Percentiles rank a stretch among this genome's conserved stretches.
These are phyloP conservation scores for Zygoascus tannicola DNA, from an alignment of 805 yeast genomes.

Conservation along the genomic window DNA sequence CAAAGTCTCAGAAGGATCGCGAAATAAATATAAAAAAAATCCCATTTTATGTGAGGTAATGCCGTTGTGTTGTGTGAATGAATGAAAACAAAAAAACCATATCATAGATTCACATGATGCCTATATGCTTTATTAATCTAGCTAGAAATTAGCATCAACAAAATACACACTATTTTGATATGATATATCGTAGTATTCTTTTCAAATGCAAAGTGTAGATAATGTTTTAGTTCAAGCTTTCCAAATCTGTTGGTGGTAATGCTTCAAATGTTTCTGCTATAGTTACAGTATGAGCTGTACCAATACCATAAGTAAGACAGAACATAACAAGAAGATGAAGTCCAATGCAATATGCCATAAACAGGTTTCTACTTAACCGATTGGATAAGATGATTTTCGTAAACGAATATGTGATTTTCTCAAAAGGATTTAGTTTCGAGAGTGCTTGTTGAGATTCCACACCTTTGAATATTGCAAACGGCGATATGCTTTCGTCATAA, in stretches of 20 bases:
- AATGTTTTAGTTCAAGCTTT: too few relatives aligned
- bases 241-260: too few relatives aligned
- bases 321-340: conserved; percentile 66
- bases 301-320: conserved; percentile 26
- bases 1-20: conserved; percentile 1
- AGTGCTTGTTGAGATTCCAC: conserved; percentile 68
- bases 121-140: background rate
- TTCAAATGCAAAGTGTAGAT: too few relatives aligned
- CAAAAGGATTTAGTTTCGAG: conserved; percentile 65
- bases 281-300: background rate
- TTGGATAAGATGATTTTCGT: conserved; percentile 72
- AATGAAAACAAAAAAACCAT: conserved; percentile 1
- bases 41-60: too few relatives aligned
- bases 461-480: conserved; percentile 72
- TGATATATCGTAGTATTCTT: too few relatives aligned
- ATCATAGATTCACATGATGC: too few relatives aligned
- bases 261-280: too few relatives aligned
- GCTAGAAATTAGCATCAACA: background rate
- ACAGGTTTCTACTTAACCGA: conserved; percentile 58
- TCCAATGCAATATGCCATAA: conserved; percentile 63
- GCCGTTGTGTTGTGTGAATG: conserved; percentile 51
- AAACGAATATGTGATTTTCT: conserved; percentile 62
- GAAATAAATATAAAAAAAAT: background rate
- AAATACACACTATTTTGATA: too few relatives aligned
- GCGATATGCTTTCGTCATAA: conserved; percentile 73